Conservation (phyloP, 108 stramenopile species). For the Nannochloropsis salina region DNA sequence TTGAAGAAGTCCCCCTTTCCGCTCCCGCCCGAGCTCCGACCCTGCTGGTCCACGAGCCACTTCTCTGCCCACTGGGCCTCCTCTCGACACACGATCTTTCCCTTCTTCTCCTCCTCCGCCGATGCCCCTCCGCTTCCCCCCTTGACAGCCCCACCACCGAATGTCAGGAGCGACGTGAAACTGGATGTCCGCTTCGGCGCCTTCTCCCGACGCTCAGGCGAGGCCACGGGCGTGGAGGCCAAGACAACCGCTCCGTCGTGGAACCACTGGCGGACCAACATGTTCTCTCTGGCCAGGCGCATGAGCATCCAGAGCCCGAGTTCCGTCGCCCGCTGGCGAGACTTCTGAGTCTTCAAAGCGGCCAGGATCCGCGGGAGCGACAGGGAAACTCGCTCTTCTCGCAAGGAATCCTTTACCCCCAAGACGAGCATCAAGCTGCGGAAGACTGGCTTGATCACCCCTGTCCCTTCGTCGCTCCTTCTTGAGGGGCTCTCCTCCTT, state of each 20-base stretch:
- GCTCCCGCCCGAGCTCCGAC: not conserved
- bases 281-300: not conserved
- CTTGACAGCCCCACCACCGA: not conserved
- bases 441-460: not conserved
- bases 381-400: not conserved
- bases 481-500: not conserved
- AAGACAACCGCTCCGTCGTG: not conserved
- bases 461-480: not conserved
- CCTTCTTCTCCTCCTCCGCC: not conserved
- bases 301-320: not conserved
- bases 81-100: not conserved
- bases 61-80: constrained; percentile 1
- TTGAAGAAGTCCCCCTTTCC: not conserved
- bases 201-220: not conserved
- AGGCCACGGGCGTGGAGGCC: not conserved
- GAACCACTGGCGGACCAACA: not conserved
- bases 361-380: not conserved
- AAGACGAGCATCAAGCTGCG: not conserved
- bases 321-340: not conserved
- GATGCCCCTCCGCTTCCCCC: not conserved
- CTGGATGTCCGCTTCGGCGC: not conserved
- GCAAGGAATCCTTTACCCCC: not conserved
- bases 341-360: not conserved
- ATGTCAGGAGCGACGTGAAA: not conserved
- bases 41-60: not conserved